phyloP scores from a whole-genome alignment of 2,329 filamentous ascomycete species.

The Didymosphaeria variabile region DNA sequence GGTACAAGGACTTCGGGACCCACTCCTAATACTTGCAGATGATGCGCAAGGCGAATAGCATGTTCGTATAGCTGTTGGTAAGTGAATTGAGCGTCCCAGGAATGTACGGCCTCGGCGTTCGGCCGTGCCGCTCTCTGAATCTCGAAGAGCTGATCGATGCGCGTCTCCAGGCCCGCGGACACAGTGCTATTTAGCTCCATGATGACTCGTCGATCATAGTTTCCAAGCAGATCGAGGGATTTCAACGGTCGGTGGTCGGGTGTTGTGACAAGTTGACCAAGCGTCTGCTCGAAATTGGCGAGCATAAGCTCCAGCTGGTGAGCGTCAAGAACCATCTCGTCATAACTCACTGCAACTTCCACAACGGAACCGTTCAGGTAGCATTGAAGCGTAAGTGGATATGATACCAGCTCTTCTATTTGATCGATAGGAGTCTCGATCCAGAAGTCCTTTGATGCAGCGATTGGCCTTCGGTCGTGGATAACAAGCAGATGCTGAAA shows the following conservation, averaged over 20 bases:
- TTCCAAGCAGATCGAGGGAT: background rate
- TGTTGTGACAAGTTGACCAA: background rate
- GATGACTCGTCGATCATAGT: background rate
- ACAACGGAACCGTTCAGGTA: background rate
- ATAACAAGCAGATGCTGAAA: slow-evolving; percentile 6
- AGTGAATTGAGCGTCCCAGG: slow-evolving; percentile 2
- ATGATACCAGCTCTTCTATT: background rate
- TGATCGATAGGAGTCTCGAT: background rate
- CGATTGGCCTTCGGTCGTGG: background rate
- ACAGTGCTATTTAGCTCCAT: background rate
- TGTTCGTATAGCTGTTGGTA: slow-evolving; percentile 9
- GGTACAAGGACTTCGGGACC: slow-evolving; percentile 26
- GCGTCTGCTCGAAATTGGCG: slow-evolving; percentile 4
- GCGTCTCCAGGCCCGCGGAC: background rate
- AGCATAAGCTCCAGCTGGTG: background rate
- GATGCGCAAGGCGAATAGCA: background rate
- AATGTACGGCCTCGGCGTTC: background rate
- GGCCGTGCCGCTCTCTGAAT: background rate
- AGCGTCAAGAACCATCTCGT: background rate
- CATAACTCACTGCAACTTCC: background rate
- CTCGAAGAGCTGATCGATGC: slow-evolving; percentile 5
- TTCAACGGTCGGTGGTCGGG: background rate
- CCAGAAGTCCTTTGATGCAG: background rate
- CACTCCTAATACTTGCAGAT: slow-evolving; percentile 17
- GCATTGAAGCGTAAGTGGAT: slow-evolving; percentile 1